Conservation (phyloP, 805 yeast species). For the Komagataella mondaviorum region DNA sequence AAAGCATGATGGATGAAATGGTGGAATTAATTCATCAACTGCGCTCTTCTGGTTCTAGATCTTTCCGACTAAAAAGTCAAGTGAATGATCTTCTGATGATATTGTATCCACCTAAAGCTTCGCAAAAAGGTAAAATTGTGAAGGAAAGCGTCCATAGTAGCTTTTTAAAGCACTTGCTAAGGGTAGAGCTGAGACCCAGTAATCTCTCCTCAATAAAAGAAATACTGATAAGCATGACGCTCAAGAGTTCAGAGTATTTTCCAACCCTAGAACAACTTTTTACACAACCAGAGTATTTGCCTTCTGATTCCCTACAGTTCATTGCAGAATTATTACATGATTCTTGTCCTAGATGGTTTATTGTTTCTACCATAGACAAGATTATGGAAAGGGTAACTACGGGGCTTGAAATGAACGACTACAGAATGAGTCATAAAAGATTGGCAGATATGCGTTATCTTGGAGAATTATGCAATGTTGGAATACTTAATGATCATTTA, state of each 20-base stretch:
- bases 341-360: conserved; percentile 24
- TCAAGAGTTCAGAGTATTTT: conserved; percentile 19
- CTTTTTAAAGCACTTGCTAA: conserved; percentile 36
- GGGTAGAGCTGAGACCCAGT: conserved; percentile 30
- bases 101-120: conserved; percentile 36
- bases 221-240: conserved; percentile 15
- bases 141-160: conserved; percentile 19
- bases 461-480: conserved; percentile 37
- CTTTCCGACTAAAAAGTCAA: conserved; percentile 39
- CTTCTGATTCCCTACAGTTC: conserved; percentile 37
- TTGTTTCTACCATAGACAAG: conserved; percentile 38
- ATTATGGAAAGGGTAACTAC: conserved; percentile 47
- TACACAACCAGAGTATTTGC: conserved; percentile 46
- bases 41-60: conserved; percentile 31
- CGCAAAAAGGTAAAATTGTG: conserved; percentile 16
- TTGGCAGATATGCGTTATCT: conserved; percentile 49
- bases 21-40: conserved; percentile 38
- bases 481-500: conserved; percentile 29
- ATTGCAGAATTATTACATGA: conserved; percentile 34
- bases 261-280: conserved; percentile 25
- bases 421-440: conserved; percentile 42
- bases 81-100: conserved; percentile 40
- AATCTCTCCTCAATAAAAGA: conserved; percentile 20
- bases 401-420: conserved; percentile 56
- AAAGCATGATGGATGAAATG: conserved; percentile 48